These are phyloP conservation scores for Porcisia hertigi DNA, from an alignment of 208 protist species.

Conservation along the genomic window DNA sequence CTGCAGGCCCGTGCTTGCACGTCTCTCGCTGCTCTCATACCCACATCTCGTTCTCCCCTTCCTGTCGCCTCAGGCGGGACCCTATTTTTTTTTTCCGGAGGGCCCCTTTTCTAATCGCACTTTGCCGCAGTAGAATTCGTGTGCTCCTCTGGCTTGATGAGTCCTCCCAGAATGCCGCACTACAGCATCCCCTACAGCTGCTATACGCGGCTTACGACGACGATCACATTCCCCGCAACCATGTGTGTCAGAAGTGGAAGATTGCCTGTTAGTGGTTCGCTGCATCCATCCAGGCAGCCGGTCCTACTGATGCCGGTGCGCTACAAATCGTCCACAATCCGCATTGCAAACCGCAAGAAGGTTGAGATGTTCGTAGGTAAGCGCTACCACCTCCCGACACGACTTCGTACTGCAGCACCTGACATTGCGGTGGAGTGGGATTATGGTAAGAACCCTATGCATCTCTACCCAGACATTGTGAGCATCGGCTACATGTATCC, in stretches of 20 bases:
- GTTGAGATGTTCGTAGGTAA: conserved; percentile 88
- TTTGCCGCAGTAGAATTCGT: background rate
- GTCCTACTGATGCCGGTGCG: conserved; percentile 11
- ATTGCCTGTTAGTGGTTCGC: background rate
- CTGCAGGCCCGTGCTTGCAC: background rate
- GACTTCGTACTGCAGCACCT: conserved; percentile 80
- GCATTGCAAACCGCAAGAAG: conserved; percentile 80
- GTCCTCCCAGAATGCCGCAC: conserved; percentile 5
- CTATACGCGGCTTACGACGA: background rate
- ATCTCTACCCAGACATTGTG: conserved; percentile 87
- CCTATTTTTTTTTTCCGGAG: no score
- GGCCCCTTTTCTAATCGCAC: background rate
- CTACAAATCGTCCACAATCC: conserved; percentile 44
- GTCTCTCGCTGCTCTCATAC: no score
- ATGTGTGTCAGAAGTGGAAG: background rate
- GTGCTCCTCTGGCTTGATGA: background rate
- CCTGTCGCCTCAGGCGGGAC: no score
- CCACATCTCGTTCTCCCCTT: background rate
- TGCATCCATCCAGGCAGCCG: background rate
- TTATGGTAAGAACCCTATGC: conserved; percentile 77
- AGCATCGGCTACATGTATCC: conserved; percentile 75
- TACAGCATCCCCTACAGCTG: conserved; percentile 11
- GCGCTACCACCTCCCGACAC: conserved; percentile 83
- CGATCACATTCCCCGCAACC: background rate
- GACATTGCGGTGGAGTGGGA: conserved; percentile 91